phyloP scores from a whole-genome alignment of 1,284 basidiomycete genomes.

The Ceraceosorus guamensis region DNA sequence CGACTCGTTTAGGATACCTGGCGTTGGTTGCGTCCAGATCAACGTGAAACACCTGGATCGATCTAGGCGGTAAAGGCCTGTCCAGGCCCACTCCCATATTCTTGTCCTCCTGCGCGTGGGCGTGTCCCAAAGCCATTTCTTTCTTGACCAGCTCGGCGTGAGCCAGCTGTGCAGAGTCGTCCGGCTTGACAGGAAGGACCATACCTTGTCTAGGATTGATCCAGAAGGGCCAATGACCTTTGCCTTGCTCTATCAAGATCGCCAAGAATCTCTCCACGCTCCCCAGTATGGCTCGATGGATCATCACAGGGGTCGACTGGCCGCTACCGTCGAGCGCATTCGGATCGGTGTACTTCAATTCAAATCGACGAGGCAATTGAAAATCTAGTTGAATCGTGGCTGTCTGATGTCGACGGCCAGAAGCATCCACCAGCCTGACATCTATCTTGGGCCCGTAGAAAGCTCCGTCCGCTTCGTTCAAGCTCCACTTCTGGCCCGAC shows the following conservation, averaged over 20 bases:
- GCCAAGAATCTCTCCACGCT: slow-evolving; percentile 46
- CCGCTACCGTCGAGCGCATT: neutral
- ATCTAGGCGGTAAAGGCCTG: neutral
- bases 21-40: slow-evolving; percentile 34
- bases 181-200: slow-evolving; percentile 23
- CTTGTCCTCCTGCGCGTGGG: neutral
- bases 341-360: slow-evolving; percentile 30
- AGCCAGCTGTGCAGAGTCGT: slow-evolving; percentile 9
- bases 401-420: slow-evolving; percentile 40
- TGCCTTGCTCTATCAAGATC: slow-evolving; percentile 40
- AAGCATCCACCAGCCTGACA: slow-evolving; percentile 40
- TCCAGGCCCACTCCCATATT: neutral
- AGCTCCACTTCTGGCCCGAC: slow-evolving; percentile 24
- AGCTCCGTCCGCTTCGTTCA: slow-evolving; percentile 44
- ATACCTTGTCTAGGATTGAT: slow-evolving; percentile 40
- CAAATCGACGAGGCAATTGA: slow-evolving; percentile 42
- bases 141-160: slow-evolving; percentile 23
- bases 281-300: slow-evolving; percentile 46
- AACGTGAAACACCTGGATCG: slow-evolving; percentile 38
- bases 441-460: slow-evolving; percentile 49
- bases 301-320: slow-evolving; percentile 35
- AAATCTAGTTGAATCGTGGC: slow-evolving; percentile 48
- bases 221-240: slow-evolving; percentile 47
- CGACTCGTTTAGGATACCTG: slow-evolving; percentile 32
- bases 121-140: slow-evolving; percentile 17